Percentiles rank a stretch among this genome's conserved stretches.
phyloP scores from a whole-genome alignment of 331 rosid genomes.

The Malus hybrid region DNA sequence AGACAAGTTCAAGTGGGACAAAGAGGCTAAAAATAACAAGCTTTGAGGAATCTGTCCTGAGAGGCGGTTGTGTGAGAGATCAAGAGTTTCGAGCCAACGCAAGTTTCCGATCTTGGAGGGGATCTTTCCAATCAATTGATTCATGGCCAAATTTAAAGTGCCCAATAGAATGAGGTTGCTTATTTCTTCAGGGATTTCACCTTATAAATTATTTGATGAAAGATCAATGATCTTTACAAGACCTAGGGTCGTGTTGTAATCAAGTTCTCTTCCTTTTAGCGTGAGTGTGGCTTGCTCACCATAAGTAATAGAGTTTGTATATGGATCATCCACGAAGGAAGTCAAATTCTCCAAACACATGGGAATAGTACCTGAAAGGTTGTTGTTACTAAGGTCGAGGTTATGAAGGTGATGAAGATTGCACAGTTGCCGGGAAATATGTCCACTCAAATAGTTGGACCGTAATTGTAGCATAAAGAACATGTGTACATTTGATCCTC shows the following conservation, averaged over 20 bases:
- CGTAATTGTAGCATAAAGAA: neutral
- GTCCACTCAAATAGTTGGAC: conserved; percentile 5
- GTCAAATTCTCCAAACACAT: conserved; percentile 1
- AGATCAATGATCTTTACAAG: conserved; percentile 17
- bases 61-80: conserved; percentile 10
- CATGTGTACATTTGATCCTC: neutral
- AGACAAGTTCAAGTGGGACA: conserved; percentile 11
- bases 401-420: conserved; percentile 1
- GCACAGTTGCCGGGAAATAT: neutral
- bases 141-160: conserved; percentile 22
- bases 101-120: neutral
- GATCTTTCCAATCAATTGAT: conserved; percentile 13
- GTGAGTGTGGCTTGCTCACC: neutral
- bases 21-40: neutral
- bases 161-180: neutral
- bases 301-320: too few relatives aligned
- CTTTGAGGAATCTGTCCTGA: conserved; percentile 1
- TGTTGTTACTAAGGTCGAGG: conserved; percentile 1
- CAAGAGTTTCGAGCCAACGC: neutral
- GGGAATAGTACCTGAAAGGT: conserved; percentile 2
- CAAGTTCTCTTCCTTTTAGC: conserved; percentile 1
- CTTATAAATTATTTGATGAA: conserved; percentile 11
- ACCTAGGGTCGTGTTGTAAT: neutral
- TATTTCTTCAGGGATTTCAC: conserved; percentile 22
- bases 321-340: neutral